Base-by-base conservation (phyloP, 495 filamentous ascomycete genomes). In the Cairneyella variabilis region DNA sequence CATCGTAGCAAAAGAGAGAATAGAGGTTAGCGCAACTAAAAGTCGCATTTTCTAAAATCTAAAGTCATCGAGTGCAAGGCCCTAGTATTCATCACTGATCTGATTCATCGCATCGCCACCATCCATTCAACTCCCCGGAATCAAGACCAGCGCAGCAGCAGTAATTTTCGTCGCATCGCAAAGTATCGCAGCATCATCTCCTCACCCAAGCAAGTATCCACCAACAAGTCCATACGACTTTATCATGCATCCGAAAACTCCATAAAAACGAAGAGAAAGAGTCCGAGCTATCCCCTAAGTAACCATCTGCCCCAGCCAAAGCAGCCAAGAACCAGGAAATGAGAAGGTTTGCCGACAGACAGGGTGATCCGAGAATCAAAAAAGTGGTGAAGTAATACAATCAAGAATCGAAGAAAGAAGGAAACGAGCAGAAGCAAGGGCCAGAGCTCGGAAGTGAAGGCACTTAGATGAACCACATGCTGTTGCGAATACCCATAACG, bases 391-490 rank as follows among this genome's bases (percentile, higher is more conserved):
- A 51, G 36, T 48, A 48, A 48, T 41, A 58, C 9, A 50, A 26
- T 11, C 22, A 39, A 48, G 55, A 57, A 56, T 17, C 18, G 38
- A 42, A 51, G 44, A 48, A 51, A 38, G 42, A 16, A 36, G 18
- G 34, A 18, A 52, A 40, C 7, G 44, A 46, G 45, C 21, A 54
- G 23, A 53, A 32, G 40, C 43, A 56, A 56, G 43, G 18, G 38
- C 49, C 16, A 61, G 43, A 26, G n/a, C 49, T 40, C 27, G 42
- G n/a, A 53, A 18, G 18, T 25, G 44, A 28, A 25, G 37, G n/a
- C 16, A 34, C 14, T 55, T 65, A 73, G 63, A 73, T 69, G 56
- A 68, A 73, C 70, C 70, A 73, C 70, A 73, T 73, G 37, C 51
- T 46, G 40, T 26, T 50, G 23, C 60, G 48, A 49, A 74, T 70